Conservation (phyloP, 1,139 yeast genomes). For the Blastobotrys buckinghamii region DNA sequence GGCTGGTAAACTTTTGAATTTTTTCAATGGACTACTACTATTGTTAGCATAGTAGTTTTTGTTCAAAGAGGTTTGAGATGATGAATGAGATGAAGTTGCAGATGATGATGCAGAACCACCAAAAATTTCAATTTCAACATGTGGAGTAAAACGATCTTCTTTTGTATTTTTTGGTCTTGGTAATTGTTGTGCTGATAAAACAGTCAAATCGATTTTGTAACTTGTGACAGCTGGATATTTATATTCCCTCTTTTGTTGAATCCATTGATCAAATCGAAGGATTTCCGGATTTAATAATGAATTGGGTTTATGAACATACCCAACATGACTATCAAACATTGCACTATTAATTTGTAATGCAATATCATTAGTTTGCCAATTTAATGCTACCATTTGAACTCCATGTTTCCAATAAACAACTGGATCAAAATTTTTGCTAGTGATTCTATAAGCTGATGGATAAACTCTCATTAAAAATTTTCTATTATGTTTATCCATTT, state of each 20-base stretch:
- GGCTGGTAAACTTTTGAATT: conserved; percentile 23
- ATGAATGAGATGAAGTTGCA: neutral
- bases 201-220: conserved; percentile 24
- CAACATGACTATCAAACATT: conserved; percentile 60
- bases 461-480: conserved; percentile 74
- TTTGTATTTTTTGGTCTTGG: conserved; percentile 56
- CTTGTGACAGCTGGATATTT: neutral
- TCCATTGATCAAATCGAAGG: conserved; percentile 8
- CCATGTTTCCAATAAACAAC: conserved; percentile 77
- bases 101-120: conserved; percentile 31
- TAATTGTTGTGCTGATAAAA: conserved; percentile 81
- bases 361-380: conserved; percentile 90
- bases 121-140: conserved; percentile 49
- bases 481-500: conserved; percentile 68
- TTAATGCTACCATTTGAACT: conserved; percentile 90
- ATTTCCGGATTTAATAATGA: conserved; percentile 13
- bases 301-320: conserved; percentile 74
- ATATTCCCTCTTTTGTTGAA: conserved; percentile 4
- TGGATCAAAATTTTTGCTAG: conserved; percentile 78
- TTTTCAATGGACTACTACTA: neutral
- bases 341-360: conserved; percentile 92
- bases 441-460: conserved; percentile 73
- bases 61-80: neutral
- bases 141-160: conserved; percentile 46
- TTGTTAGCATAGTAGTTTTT: neutral